phyloP scores from a whole-genome alignment of 1,139 yeast genomes.

The Spathaspora jeffriesii region DNA sequence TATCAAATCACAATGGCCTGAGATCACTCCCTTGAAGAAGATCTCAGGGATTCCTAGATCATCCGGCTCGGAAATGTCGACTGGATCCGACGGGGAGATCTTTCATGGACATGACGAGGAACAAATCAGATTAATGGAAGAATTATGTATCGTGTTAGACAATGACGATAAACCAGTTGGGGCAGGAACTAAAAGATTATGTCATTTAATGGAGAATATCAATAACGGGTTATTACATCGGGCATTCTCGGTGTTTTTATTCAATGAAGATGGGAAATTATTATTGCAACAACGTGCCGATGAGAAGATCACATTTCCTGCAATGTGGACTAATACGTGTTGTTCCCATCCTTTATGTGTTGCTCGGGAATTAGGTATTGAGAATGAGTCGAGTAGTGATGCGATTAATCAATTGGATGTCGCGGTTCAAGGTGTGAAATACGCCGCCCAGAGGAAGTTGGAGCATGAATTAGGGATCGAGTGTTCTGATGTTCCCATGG shows the following conservation, averaged over 20 bases:
- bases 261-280: constrained; percentile 74
- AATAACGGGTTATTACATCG: constrained; percentile 86
- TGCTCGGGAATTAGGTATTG: constrained; percentile 70
- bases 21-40: constrained; percentile 53
- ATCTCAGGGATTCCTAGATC: constrained; percentile 50
- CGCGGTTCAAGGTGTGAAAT: constrained; percentile 77
- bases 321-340: constrained; percentile 98
- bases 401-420: constrained; percentile 43
- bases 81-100: constrained; percentile 25
- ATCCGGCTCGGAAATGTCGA: constrained; percentile 20
- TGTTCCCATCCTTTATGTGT: constrained; percentile 96
- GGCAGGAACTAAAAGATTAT: constrained; percentile 90
- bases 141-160: constrained; percentile 91
- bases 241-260: constrained; percentile 92
- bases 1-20: constrained; percentile 62
- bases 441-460: constrained; percentile 90
- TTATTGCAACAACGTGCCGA: constrained; percentile 93
- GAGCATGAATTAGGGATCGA: constrained; percentile 91
- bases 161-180: constrained; percentile 87
- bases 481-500: constrained; percentile 59
- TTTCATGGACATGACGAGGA: constrained; percentile 91
- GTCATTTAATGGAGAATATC: constrained; percentile 90
- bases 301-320: constrained; percentile 95
- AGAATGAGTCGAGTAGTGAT: constrained; percentile 21
- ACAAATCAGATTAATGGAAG: constrained; percentile 95